A percentile compares a stretch with the other conserved stretches of the same genome.
Evolutionary conservation across 345 rosid species (phyloP).

Genomic region (Erucastrum elatum): DNA sequence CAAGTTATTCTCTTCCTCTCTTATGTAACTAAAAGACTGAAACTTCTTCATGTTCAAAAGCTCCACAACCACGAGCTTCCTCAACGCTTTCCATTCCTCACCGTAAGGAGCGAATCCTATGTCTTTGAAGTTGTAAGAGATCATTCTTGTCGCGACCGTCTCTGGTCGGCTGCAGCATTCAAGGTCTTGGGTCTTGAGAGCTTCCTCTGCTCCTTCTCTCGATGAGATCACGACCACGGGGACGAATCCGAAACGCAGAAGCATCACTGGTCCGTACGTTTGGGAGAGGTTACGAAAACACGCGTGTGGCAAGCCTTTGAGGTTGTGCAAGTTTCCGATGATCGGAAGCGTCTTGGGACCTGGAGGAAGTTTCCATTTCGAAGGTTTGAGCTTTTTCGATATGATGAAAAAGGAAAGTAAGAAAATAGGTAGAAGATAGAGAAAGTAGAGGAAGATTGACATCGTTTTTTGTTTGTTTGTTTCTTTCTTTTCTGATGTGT

Average conservation of each 20-base stretch:
- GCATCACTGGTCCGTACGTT: conserved; percentile 51
- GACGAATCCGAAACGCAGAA: conserved; percentile 42
- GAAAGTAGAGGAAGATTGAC: conserved; percentile 20
- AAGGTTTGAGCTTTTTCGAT: conserved; percentile 5
- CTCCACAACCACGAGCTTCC: conserved; percentile 40
- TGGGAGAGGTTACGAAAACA: conserved; percentile 39
- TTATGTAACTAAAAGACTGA: conserved; percentile 35
- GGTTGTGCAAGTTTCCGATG: conserved; percentile 50
- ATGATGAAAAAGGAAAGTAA: conserved; percentile 3
- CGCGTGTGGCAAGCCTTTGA: conserved; percentile 42
- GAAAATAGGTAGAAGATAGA: conserved; percentile 12
- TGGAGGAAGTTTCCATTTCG: conserved; percentile 34
- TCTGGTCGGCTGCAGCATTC: conserved; percentile 47
- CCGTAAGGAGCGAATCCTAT: conserved; percentile 45
- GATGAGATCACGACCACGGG: conserved; percentile 51
- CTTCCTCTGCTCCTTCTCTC: conserved; percentile 42
- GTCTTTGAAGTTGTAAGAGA: conserved; percentile 42
- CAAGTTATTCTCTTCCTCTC: conserved; percentile 42
- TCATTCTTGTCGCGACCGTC: conserved; percentile 16
- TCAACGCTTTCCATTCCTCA: conserved; percentile 45
- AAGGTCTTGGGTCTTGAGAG: conserved; percentile 40
- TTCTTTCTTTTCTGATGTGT: background rate
- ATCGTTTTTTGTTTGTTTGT: conserved; percentile 13
- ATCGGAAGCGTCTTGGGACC: conserved; percentile 47
- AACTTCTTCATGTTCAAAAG: conserved; percentile 37